Percentiles rank a stretch among this genome's conserved stretches.
These are phyloP conservation scores for Ganoderma sp. DNA, from an alignment of 1,284 basidiomycete genomes.

Conservation along the genomic window DNA sequence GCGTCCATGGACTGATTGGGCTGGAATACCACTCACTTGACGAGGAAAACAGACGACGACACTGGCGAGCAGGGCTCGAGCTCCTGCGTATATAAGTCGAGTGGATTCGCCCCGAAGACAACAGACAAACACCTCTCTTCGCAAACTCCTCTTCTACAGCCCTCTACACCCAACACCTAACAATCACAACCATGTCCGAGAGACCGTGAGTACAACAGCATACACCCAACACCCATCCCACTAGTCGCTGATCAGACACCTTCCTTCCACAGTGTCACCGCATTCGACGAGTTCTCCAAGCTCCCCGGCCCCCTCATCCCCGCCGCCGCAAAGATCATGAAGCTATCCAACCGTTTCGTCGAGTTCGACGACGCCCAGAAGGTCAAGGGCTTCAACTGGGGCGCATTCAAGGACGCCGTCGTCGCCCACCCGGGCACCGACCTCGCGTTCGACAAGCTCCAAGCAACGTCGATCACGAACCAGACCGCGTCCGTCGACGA, in stretches of 20 bases:
- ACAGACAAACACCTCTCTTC: not conserved
- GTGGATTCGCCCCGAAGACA: not conserved
- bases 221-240: not conserved
- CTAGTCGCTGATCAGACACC: too few relatives aligned
- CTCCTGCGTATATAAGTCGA: not conserved
- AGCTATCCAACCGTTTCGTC: slow-evolving; percentile 1
- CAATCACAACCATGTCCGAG: not conserved
- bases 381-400: not conserved
- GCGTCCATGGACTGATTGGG: too few relatives aligned
- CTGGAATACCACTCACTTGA: too few relatives aligned
- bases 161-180: not conserved
- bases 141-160: not conserved
- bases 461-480: not conserved
- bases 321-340: not conserved
- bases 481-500: not conserved
- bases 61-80: too few relatives aligned
- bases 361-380: not conserved
- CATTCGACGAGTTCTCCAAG: not conserved
- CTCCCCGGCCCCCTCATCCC: not conserved
- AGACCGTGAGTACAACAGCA: not conserved
- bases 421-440: not conserved
- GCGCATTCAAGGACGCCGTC: slow-evolving; percentile 3
- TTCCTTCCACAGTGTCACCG: not conserved
- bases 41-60: too few relatives aligned
- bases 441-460: slow-evolving; percentile 3